Base-by-base conservation (phyloP, 108 stramenopile genomes). In the Craspedostauros australis region DNA sequence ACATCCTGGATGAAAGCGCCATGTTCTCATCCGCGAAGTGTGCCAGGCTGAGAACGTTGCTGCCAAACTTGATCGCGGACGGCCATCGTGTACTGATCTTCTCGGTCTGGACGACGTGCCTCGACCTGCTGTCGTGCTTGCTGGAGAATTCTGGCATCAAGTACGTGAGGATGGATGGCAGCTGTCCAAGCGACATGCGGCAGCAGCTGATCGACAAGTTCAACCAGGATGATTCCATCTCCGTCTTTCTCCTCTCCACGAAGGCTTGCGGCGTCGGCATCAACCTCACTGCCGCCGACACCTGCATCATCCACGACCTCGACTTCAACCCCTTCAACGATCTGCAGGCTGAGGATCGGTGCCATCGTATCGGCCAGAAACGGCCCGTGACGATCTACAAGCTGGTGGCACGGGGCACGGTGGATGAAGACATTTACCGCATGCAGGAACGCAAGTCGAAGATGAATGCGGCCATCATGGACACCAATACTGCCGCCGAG, bases 261-360 rank as follows among this genome's bases (percentile, higher is more conserved):
- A 59, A 67, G 48, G 70, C 75, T 24, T 72, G 74, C 48, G 70
- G 75, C 23, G 26, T 73, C 26, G 95, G 91, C 14, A 83, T 86
- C 43, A 76, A 69, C 39, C 70, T 96, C 39, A 89, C 95, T 5
- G 72, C 87, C 11, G 98, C 98, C 0, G 94, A 97, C 68, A 89
- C 88, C 0, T 96, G 96, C 49, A 95, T 99, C 39, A 72, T 99
- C 27, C 92, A 96, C 66, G 98, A 99, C 74, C 58, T 89, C 21
- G 93, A 96, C 66, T 97, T 96, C 74, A 97, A 97, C 60, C 98
- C 98, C 7, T 88, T 92, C 68, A 92, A 91, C 46, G 98, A 99
- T 69, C 58, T 82, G 39, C 98, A 99, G 54, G 98, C 98, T 11
- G 86, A 95, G 79, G 57, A 64, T 39, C 71, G 76, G 7, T 72